Evolutionary conservation across 1,284 basidiomycete species (phyloP), one percentile per base, ranked within the genome.

Genomic region (Ustanciosporium gigantosporum): DNA sequence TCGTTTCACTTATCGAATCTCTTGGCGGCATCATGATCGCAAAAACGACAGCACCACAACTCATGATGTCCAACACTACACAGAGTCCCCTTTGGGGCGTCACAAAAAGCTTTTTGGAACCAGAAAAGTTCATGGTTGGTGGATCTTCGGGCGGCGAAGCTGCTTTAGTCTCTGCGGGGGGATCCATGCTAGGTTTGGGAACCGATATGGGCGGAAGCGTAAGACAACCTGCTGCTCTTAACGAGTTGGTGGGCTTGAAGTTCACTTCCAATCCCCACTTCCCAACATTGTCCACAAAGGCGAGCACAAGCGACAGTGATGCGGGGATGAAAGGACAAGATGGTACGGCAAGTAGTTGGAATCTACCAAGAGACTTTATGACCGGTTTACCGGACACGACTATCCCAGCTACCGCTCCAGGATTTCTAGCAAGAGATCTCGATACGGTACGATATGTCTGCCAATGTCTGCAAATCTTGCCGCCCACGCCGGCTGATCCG

Each of bases 151-250:
- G 70, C 9, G 70, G 68, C 31, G 68, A 73, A 36, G 58, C 64
- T 4, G 37, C 43, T 15, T 31, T 68, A 19, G 47, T 73, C 37
- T 43, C 46, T 25, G 17, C 47, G 13, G 59, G 56, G 8, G 70
- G 66, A 5, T 53, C 48, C 23, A 41, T 51, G 15, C 34, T 69
- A 13, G 66, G 68, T 2, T 19, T 70, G 2, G 70, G 66, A 11
- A 60, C 66, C 7, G 66, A 68, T 23, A 68, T 70, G 50, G 62
- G 69, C n/a, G 69, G 69, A 4, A 57, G 47, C 0, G 47, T 71
- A 13, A 46, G 69, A n/a, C 68, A 70, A 29, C 70, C 70, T 0
- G 61, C 60, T 15, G 47, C 36, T 20, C 41, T 65, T 17, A 53
- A 43, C 40, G 46, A 58, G 37, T 27, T 65, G 7, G 36, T 22